Base-by-base conservation (phyloP, 352 stramenopile genomes). In the Phytopythium litorale region DNA sequence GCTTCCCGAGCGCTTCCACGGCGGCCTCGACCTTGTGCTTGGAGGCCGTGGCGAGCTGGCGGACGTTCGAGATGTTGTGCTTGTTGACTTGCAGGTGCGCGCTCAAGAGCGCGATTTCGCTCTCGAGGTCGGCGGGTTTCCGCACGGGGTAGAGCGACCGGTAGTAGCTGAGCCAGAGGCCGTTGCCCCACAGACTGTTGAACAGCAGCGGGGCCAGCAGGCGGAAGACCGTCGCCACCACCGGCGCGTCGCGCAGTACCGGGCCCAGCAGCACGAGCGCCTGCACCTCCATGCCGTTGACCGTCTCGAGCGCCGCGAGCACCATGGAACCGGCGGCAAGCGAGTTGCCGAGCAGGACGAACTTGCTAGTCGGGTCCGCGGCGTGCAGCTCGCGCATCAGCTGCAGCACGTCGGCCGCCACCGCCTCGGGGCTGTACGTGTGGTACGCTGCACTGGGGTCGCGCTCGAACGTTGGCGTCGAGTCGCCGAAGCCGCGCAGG, bases 401-500 rank as follows among this genome's bases (percentile, higher is more conserved):
- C 7, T 45, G 66, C 6, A 40, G 58, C 23, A 76, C 63, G 32
- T 78, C 73, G 4, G 59, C 55, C 6, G 64, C 70, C 18, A 76
- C 56, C 7, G 73, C 58, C 45, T 81, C 73, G 4, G 73, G 70
- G 8, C 67, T 78, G 45, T 67, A 80, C 3, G 67, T 60, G 15
- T 56, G 46, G 63, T 78, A 68, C 21, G 28, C 45, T 13, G 60
- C 48, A 6, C 19, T 33, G 1, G 43, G 18, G 25, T 63, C 38
- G 30, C 62, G 51, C 1, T 64, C 30, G 28, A 75, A 76, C 32
- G 21, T 3, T 4, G 64, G 54, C 8, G 67, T 73, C 46, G 75
- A 84, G 32, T 84, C 67, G 28, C 75, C 75, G 48, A 76, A 78
- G 37, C 72, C 75, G 11, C 75, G 75, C 50, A 84, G 61, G 57